Evolutionary conservation across 345 rosid genomes (phyloP).

Genomic region (Carallia brachiata): DNA sequence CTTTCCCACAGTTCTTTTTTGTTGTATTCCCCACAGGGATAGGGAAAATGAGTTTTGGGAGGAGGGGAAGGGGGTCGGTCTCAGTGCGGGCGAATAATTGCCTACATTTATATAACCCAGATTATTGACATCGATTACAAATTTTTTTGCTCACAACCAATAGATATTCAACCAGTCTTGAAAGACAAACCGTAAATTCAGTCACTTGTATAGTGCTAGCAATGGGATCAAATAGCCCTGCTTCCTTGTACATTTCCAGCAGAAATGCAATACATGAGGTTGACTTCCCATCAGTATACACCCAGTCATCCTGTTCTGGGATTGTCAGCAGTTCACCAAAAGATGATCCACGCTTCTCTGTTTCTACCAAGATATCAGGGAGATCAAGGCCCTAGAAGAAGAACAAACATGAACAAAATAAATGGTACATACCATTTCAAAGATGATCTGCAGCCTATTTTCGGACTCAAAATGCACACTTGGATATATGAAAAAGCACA

Average conservation of each 20-base stretch:
- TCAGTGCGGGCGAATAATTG: too few relatives aligned
- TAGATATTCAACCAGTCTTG: neutral
- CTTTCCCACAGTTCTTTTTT: too few relatives aligned
- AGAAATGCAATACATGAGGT: conserved; percentile 88
- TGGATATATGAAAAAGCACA: too few relatives aligned
- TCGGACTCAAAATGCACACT: neutral
- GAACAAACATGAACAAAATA: conserved; percentile 7
- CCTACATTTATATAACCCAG: too few relatives aligned
- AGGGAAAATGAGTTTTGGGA: too few relatives aligned
- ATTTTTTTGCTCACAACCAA: neutral
- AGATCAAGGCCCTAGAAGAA: conserved; percentile 72
- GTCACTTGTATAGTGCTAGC: conserved; percentile 78
- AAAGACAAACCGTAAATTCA: conserved; percentile 75
- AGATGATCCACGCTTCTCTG: conserved; percentile 78
- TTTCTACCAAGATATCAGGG: conserved; percentile 77
- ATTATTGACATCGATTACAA: neutral
- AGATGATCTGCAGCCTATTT: conserved; percentile 3
- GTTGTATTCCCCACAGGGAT: too few relatives aligned
- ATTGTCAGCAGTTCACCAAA: conserved; percentile 81
- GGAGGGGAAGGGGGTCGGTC: too few relatives aligned
- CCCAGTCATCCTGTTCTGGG: conserved; percentile 96
- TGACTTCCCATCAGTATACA: conserved; percentile 87
- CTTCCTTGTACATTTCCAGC: conserved; percentile 95
- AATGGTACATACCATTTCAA: conserved; percentile 1
- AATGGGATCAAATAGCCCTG: conserved; percentile 75